Evolutionary conservation across 345 rosid species (phyloP), one percentile per base, ranked within the genome.

Genomic region (Arabidopsis suecica): DNA sequence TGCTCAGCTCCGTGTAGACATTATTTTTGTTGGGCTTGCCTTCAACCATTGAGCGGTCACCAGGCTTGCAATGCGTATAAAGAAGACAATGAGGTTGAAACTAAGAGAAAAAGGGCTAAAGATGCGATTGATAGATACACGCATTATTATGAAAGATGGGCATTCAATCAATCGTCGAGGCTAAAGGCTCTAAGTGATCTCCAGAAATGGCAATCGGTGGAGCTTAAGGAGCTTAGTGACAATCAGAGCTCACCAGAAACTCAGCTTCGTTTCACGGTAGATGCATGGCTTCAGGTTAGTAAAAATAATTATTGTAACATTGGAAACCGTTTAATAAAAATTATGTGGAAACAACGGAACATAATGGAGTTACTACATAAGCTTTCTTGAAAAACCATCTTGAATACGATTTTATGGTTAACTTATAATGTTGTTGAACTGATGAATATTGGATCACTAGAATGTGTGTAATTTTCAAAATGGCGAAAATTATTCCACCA

Each of bases 281-380:
- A 92, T 36, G 96, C 96, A 22, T 92, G 91, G 91, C 88, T 86
- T 77, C 97, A 89, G 96, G 80, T 77, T 48, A 71, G 67, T 38
- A 16, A 30, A 22, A 58, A 84, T 83, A 54, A 37, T 37, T 50
- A 6, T 50, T 10, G 20, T 34, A 18, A 12, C 32, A 32, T 47
- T 28, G 4, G 1, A 63, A 33, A 28, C 37, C 59, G 30, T 45
- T 23, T 23, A 23, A 23, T 23, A 23, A 23, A 20, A 23, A 23
- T 23, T 23, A 23, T 23, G 13, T 33, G 61, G 11, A 56, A 9
- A 32, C 9, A 6, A n/a, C 6, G 22, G 20, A 14, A 56, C 10
- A 56, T 5, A 56, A 56, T 32, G 5, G 18, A 16, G 3, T 57
- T n/a, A 33, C 9, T 14, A 30, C 20, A 55, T 3, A 13, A 23